Evolutionary conservation across 1,284 basidiomycete species (phyloP).

Genomic region (Ceratobasidium sp.): DNA sequence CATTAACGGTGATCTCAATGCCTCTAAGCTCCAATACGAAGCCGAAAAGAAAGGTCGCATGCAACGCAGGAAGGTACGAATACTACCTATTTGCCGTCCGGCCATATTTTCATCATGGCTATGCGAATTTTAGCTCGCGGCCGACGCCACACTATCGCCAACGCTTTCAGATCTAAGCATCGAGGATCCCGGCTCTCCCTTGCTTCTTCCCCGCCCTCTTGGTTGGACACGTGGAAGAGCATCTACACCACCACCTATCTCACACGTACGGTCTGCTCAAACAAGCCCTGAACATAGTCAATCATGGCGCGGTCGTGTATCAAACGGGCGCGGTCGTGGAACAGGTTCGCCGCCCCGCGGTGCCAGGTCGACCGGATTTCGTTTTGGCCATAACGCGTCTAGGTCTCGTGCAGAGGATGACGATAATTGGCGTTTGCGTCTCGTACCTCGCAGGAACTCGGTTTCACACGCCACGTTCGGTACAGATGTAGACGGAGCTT

Average conservation of each 20-base stretch:
- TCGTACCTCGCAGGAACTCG: slow-evolving; percentile 19
- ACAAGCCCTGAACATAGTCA: slow-evolving; percentile 31
- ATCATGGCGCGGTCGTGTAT: slow-evolving; percentile 24
- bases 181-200: slow-evolving; percentile 35
- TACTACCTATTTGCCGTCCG: neutral
- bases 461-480: slow-evolving; percentile 19
- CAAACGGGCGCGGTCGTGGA: slow-evolving; percentile 26
- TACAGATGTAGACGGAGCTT: slow-evolving; percentile 1
- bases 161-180: slow-evolving; percentile 33
- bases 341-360: slow-evolving; percentile 32
- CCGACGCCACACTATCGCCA: slow-evolving; percentile 35
- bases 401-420: slow-evolving; percentile 25
- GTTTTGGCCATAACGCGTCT: slow-evolving; percentile 12
- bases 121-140: slow-evolving; percentile 7
- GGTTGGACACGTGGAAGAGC: slow-evolving; percentile 28
- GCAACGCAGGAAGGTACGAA: slow-evolving; percentile 33
- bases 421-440: slow-evolving; percentile 31
- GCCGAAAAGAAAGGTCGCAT: slow-evolving; percentile 37
- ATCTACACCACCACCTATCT: slow-evolving; percentile 28
- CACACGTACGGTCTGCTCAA: slow-evolving; percentile 28
- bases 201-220: slow-evolving; percentile 8
- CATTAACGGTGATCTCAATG: slow-evolving; percentile 21
- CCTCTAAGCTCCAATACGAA: slow-evolving; percentile 25
- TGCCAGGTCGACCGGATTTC: slow-evolving; percentile 28
- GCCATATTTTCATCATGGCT: slow-evolving; percentile 9